Conservation (phyloP, 2,329 filamentous ascomycete genomes). For the Rhytidhysteron rufulum region DNA sequence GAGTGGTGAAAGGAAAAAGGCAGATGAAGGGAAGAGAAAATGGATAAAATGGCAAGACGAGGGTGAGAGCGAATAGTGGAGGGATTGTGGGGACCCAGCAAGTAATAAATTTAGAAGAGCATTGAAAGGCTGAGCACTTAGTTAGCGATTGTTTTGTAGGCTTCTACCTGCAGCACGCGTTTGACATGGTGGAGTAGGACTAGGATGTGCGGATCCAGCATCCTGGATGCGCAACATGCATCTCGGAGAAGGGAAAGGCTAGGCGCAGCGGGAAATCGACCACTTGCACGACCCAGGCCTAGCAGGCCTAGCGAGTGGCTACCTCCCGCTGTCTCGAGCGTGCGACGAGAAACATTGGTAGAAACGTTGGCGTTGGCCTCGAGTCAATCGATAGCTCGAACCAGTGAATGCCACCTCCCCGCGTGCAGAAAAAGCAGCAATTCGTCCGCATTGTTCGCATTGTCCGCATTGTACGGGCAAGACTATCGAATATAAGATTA, state of each 20-base stretch:
- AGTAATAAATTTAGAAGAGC: slow-evolving; percentile 30
- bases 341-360: slow-evolving; percentile 21
- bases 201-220: slow-evolving; percentile 13
- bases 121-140: slow-evolving; percentile 24
- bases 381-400: background rate
- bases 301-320: slow-evolving; percentile 20
- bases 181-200: slow-evolving; percentile 27
- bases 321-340: slow-evolving; percentile 11
- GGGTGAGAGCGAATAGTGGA: slow-evolving; percentile 13
- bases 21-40: slow-evolving; percentile 18
- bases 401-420: background rate
- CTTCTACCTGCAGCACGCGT: slow-evolving; percentile 27
- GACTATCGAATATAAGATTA: background rate
- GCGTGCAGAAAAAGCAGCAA: background rate
- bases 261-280: slow-evolving; percentile 18
- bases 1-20: background rate
- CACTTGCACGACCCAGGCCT: slow-evolving; percentile 21
- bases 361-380: background rate
- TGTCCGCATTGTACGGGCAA: background rate
- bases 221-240: slow-evolving; percentile 28
- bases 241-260: slow-evolving; percentile 6
- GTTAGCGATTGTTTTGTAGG: slow-evolving; percentile 29
- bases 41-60: slow-evolving; percentile 11
- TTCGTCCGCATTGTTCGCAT: too few relatives aligned
- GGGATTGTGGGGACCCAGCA: slow-evolving; percentile 26